Percentiles rank a stretch among this genome's conserved stretches.
These are phyloP conservation scores for Epichloe scottii DNA, from an alignment of 2,329 filamentous ascomycete genomes.

Conservation along the genomic window DNA sequence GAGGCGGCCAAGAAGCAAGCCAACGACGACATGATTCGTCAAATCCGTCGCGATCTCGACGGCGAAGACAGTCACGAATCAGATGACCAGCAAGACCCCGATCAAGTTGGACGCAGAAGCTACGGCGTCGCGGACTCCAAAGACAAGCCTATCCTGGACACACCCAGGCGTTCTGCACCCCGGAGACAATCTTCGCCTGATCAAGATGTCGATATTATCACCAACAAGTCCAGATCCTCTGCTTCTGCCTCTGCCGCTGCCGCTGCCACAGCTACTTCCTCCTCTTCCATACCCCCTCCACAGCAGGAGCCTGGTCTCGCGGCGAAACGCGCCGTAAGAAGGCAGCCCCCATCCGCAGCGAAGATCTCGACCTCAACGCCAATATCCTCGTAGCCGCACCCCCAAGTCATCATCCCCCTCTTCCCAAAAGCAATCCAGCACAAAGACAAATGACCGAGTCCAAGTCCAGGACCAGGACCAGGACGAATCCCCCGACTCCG, in stretches of 20 bases:
- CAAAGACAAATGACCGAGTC: conserved; percentile 11
- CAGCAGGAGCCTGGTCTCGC: conserved; percentile 30
- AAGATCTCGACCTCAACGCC: conserved; percentile 29
- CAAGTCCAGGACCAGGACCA: conserved; percentile 6
- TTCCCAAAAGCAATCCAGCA: conserved; percentile 1
- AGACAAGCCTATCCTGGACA: conserved; percentile 16
- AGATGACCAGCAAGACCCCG: conserved; percentile 31
- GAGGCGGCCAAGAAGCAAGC: conserved; percentile 65
- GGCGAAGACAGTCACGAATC: conserved; percentile 40
- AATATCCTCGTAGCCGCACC: conserved; percentile 18
- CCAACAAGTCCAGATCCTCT: conserved; percentile 9
- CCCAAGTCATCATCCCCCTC: not conserved
- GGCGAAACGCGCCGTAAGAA: conserved; percentile 26
- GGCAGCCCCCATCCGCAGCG: conserved; percentile 15
- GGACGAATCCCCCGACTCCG: conserved; percentile 16
- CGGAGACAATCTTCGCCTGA: conserved; percentile 17
- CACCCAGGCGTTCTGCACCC: conserved; percentile 14
- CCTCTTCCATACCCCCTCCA: conserved; percentile 14
- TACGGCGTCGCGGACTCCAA: conserved; percentile 39
- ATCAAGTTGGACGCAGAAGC: conserved; percentile 54
- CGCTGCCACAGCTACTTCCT: conserved; percentile 5
- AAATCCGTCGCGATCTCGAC: conserved; percentile 61
- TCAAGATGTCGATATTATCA: conserved; percentile 17
- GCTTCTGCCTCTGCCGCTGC: conserved; percentile 5
- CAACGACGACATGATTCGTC: conserved; percentile 64